Base-by-base conservation (phyloP, 1,284 basidiomycete species). In the Ceratobasidium sp. region DNA sequence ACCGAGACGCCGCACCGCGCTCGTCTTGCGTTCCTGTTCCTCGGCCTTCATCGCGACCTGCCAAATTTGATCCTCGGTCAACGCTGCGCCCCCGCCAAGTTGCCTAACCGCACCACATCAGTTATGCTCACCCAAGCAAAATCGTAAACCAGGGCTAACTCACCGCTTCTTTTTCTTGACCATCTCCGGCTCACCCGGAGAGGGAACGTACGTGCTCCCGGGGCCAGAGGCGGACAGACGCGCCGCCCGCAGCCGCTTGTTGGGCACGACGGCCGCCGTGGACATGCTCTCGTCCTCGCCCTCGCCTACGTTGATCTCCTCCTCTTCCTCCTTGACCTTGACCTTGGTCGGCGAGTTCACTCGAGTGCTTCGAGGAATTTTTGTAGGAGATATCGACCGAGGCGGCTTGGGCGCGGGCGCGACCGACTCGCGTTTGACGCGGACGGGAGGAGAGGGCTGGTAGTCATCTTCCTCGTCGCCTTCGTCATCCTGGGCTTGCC, bases 141-240 rank as follows among this genome's bases (percentile, higher is more conserved):
- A 37, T 13, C 64, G 14, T 7, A 54, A 27, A 54, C 22, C 34
- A 61, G 37, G 31, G 58, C 22, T 27, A 31, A 77, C 80, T 79
- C 46, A 84, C 84, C 84, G 80, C 78, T 84, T 86, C 81, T 85
- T 86, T 81, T 86, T 87, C 77, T 84, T 84, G 51, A 76, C 77
- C 56, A 80, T 81, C 41, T 81, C 81, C 1, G 81, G 79, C 65
- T 83, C 80, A 27, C 79, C 80, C 31, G 76, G 75, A 31, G 74
- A 72, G 13, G 81, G 80, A 2, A 81, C 79, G 49, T 81, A 80
- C 31, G 49, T 24, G 54, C 73, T 74, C 46, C 53, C 41, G 14
- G 69, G 61, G 29, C 65, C 66, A 2, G 69, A 61, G 8, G 69
- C 69, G 24, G 69, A 48, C 56, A 72, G 31, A n/a, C 46, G 62